Base-by-base conservation (phyloP, 192 early-diverging fungal species). In the Glomus cerebriforme region DNA sequence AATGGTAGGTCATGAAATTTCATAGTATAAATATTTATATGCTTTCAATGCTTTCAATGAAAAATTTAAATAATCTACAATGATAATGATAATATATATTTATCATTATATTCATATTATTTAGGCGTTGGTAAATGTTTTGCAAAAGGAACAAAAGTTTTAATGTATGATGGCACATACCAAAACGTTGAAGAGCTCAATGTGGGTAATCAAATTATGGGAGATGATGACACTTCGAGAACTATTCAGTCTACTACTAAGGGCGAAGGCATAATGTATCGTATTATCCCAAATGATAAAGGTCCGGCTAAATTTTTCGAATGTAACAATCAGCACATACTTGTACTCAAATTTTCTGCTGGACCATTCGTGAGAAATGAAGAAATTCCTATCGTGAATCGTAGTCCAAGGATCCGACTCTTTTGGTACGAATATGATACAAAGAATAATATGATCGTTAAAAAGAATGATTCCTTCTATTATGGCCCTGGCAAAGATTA, bases 1-100 rank as follows among this genome's bases (percentile, higher is more conserved):
- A 98, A 98, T 82, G 97, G 97, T 54, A 96, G 94, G 86, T 54
- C 80, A 81, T 59, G 80, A 54, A 64, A 64, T 27, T 64, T 27
- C 32, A 3, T 65, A 17, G 13, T 10, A 32, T 64, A 0, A 15
- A 0, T 27, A 24, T 62, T 26, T n/a, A 13, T 64, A 32, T 15
- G n/a, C n/a, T n/a, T n/a, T n/a, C n/a, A n/a, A n/a, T n/a, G n/a
- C n/a, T n/a, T n/a, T n/a, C n/a, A n/a, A n/a, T n/a, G n/a, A n/a
- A n/a, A n/a, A n/a, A n/a, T n/a, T n/a, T n/a, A n/a, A n/a, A n/a
- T n/a, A n/a, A n/a, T n/a, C n/a, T n/a, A 43, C 1, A 13, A 43
- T 12, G 12, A 43, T 43, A 43, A 43, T 43, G 39, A 43, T 43
- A 43, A 12, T 7, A 54, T 7, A 54, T 22, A 7, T 2, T 54